These are phyloP conservation scores for Ophiosphaerella herpotricha DNA, from an alignment of 2,329 filamentous ascomycete genomes.

Conservation along the genomic window DNA sequence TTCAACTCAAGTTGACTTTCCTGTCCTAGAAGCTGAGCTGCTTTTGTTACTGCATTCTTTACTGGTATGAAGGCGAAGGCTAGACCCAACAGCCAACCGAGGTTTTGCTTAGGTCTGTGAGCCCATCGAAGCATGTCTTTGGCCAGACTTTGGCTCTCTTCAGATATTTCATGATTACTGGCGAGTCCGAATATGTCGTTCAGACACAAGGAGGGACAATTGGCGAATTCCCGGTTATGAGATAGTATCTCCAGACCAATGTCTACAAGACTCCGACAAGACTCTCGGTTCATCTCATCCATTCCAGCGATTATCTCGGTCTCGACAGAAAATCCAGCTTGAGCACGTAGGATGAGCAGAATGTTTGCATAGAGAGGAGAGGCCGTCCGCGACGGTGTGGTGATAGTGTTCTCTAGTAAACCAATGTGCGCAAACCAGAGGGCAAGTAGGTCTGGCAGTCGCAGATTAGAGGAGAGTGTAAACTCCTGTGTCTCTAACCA, in stretches of 20 bases:
- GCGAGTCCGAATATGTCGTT: not conserved
- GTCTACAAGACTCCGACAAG: not conserved
- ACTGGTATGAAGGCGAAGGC: not conserved
- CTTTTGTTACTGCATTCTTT: not conserved
- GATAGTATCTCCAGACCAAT: not conserved
- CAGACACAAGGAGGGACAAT: not conserved
- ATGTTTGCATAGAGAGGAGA: conserved; percentile 33
- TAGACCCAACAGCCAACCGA: not conserved
- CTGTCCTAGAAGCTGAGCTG: not conserved
- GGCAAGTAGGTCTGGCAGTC: conserved; percentile 32
- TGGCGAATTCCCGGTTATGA: not conserved
- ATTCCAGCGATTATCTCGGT: conserved; percentile 46
- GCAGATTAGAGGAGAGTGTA: conserved; percentile 5
- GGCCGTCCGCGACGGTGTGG: conserved; percentile 37
- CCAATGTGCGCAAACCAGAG: conserved; percentile 40
- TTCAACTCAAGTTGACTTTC: not conserved
- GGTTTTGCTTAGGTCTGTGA: not conserved
- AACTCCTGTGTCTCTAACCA: not conserved
- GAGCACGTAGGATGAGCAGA: conserved; percentile 47
- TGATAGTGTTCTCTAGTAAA: conserved; percentile 20
- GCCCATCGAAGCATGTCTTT: not conserved
- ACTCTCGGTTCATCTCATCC: conserved; percentile 40
- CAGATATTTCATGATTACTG: not conserved
- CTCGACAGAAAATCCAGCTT: conserved; percentile 48
- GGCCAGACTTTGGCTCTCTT: not conserved